Conservation (phyloP, 2,329 filamentous ascomycete genomes). For the Aspergillus terreus region DNA sequence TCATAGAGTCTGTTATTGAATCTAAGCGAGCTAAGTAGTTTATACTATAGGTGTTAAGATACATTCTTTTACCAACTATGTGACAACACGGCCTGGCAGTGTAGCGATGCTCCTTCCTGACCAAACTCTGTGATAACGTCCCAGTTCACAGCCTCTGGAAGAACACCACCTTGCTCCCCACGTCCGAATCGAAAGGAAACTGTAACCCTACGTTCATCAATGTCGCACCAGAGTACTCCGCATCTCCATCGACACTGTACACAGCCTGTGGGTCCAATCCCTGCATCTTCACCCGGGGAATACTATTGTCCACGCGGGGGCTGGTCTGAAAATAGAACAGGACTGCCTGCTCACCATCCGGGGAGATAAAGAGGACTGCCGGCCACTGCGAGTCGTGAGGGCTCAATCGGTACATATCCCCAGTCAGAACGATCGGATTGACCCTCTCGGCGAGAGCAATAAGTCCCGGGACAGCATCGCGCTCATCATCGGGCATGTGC, state of each 20-base stretch:
- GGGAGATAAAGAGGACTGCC: conserved; percentile 56
- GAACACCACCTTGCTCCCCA: too few relatives aligned
- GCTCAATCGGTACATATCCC: conserved; percentile 58
- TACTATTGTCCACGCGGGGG: conserved; percentile 50
- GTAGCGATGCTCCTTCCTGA: too few relatives aligned
- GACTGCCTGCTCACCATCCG: conserved; percentile 48
- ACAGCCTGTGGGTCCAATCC: conserved; percentile 54
- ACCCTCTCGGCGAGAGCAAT: conserved; percentile 54
- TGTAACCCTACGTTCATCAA: conserved; percentile 62
- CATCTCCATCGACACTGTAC: conserved; percentile 54
- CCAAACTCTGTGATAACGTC: too few relatives aligned
- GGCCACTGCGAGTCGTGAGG: conserved; percentile 60
- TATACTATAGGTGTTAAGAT: too few relatives aligned
- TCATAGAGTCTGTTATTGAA: too few relatives aligned
- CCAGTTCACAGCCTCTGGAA: too few relatives aligned
- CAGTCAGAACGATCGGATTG: conserved; percentile 57
- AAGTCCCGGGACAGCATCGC: conserved; percentile 50
- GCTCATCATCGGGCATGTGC: conserved; percentile 50
- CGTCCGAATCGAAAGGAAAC: conserved; percentile 38
- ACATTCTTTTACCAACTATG: too few relatives aligned
- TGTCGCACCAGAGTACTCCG: conserved; percentile 54
- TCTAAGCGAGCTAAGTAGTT: too few relatives aligned
- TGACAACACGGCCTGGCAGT: too few relatives aligned
- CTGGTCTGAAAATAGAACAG: conserved; percentile 61
- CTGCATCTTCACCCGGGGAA: conserved; percentile 52